Conservation (phyloP, 768 basidiomycete genomes). For the Suillus decipiens region DNA sequence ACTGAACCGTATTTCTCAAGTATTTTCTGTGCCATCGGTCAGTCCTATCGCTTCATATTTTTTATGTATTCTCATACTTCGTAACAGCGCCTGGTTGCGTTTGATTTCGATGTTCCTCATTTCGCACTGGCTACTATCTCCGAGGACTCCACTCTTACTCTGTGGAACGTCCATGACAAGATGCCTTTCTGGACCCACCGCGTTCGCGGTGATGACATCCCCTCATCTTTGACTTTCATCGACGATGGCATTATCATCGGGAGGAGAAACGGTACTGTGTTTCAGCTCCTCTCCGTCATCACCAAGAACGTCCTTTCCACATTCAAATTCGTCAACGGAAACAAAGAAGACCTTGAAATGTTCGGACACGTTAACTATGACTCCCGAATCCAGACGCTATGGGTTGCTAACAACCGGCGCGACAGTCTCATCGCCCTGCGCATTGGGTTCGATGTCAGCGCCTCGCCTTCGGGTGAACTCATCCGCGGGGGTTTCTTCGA, state of each 20-base stretch:
- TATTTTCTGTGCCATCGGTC: constrained; percentile 72
- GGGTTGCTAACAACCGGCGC: constrained; percentile 84
- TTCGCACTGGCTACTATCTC: constrained; percentile 80
- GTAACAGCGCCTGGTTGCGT: constrained; percentile 73
- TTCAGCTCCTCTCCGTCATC: constrained; percentile 79
- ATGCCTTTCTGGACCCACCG: constrained; percentile 74
- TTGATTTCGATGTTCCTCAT: constrained; percentile 81
- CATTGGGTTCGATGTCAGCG: constrained; percentile 63
- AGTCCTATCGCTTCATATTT: constrained; percentile 28
- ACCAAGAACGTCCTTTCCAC: constrained; percentile 75
- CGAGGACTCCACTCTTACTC: constrained; percentile 76
- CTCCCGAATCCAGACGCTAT: constrained; percentile 80
- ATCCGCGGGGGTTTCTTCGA: constrained; percentile 68
- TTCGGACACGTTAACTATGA: constrained; percentile 89
- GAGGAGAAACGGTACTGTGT: constrained; percentile 80
- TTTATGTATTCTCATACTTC: background rate
- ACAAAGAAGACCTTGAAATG: constrained; percentile 78
- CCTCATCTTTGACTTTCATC: constrained; percentile 83
- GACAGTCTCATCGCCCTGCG: constrained; percentile 84
- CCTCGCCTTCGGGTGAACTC: constrained; percentile 58
- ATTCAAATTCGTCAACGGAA: constrained; percentile 72
- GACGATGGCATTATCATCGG: constrained; percentile 86
- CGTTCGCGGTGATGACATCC: constrained; percentile 76
- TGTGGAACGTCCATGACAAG: constrained; percentile 82
- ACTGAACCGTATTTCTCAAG: constrained; percentile 65